Evolutionary conservation across 2,329 filamentous ascomycete genomes (phyloP).

Genomic region (Curvularia spicifera): DNA sequence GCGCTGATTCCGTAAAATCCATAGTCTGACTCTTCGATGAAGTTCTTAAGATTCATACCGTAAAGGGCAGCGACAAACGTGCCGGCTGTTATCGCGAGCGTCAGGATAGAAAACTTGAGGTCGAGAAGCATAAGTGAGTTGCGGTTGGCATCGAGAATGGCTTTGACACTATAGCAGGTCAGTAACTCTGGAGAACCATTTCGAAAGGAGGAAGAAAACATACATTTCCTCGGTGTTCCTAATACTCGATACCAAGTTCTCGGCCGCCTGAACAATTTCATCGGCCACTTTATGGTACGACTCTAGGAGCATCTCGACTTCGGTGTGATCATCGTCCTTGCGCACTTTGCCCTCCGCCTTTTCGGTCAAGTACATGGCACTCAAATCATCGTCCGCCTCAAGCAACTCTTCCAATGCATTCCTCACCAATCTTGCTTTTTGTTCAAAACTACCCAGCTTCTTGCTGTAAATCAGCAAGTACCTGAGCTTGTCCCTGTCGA

Average conservation of each 20-base stretch:
- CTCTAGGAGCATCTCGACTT: slow-evolving; percentile 95
- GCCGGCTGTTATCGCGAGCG: slow-evolving; percentile 90
- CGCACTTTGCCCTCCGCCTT: slow-evolving; percentile 76
- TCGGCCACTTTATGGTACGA: slow-evolving; percentile 98
- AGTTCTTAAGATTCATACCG: slow-evolving; percentile 99
- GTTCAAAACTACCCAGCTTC: slow-evolving; percentile 94
- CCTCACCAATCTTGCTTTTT: slow-evolving; percentile 90
- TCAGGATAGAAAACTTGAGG: slow-evolving; percentile 94
- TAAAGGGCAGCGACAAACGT: slow-evolving; percentile 98
- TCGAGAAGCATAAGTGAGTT: slow-evolving; percentile 98
- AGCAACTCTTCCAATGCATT: slow-evolving; percentile 95
- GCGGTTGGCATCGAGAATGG: slow-evolving; percentile 95
- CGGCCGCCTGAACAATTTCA: slow-evolving; percentile 94
- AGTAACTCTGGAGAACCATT: slow-evolving; percentile 19
- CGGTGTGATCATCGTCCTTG: slow-evolving; percentile 86
- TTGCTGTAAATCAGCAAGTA: slow-evolving; percentile 93
- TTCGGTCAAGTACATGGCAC: slow-evolving; percentile 94
- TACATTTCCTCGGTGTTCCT: slow-evolving; percentile 98
- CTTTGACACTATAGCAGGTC: slow-evolving; percentile 72
- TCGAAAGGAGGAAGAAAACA: slow-evolving; percentile 45
- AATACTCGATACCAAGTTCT: slow-evolving; percentile 91
- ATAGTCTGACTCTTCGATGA: slow-evolving; percentile 90
- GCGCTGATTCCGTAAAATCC: slow-evolving; percentile 80
- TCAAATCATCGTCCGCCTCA: slow-evolving; percentile 93
- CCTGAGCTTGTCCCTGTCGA: slow-evolving; percentile 90